phyloP scores from a whole-genome alignment of 2,329 filamentous ascomycete species.

The Colletotrichum echinochloae region DNA sequence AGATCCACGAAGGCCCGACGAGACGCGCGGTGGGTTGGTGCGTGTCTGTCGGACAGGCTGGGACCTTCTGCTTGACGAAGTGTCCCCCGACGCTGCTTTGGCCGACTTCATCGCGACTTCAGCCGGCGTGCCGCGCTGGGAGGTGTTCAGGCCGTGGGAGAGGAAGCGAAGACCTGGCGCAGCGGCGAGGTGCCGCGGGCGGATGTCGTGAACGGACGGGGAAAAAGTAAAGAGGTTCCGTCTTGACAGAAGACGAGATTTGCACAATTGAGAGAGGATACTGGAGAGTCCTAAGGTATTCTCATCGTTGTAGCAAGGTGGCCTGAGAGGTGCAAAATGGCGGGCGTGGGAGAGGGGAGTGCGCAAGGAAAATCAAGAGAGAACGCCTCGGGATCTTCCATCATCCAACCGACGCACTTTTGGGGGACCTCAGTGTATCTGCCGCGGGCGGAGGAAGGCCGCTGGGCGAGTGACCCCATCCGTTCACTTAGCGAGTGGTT shows the following conservation, averaged over 20 bases:
- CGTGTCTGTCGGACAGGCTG: conserved; percentile 75
- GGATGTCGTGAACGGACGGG: conserved; percentile 8
- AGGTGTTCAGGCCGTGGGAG: conserved; percentile 21
- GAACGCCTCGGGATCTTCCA: conserved; percentile 37
- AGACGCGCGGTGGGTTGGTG: conserved; percentile 71
- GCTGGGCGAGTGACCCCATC: conserved; percentile 28
- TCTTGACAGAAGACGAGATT: conserved; percentile 7
- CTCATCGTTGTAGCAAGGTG: conserved; percentile 13
- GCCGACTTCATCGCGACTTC: conserved; percentile 64
- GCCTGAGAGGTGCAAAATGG: conserved; percentile 15
- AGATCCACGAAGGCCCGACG: conserved; percentile 58
- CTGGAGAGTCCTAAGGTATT: conserved; percentile 29
- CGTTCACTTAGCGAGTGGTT: conserved; percentile 31
- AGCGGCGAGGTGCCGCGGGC: not conserved
- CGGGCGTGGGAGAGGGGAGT: conserved; percentile 27
- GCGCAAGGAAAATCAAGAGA: conserved; percentile 39
- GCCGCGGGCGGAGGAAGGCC: conserved; percentile 34
- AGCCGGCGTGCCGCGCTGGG: conserved; percentile 6
- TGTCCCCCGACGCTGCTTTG: conserved; percentile 58
- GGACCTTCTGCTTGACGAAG: conserved; percentile 66
- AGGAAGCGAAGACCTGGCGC: conserved; percentile 9
- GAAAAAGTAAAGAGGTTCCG: conserved; percentile 1
- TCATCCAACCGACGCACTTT: conserved; percentile 35
- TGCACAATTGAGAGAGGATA: not conserved
- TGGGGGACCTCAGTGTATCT: conserved; percentile 32